Percentiles rank a stretch among this genome's conserved stretches.
phyloP scores from a whole-genome alignment of 2,329 filamentous ascomycete species.

The Fusarium incarnatum region DNA sequence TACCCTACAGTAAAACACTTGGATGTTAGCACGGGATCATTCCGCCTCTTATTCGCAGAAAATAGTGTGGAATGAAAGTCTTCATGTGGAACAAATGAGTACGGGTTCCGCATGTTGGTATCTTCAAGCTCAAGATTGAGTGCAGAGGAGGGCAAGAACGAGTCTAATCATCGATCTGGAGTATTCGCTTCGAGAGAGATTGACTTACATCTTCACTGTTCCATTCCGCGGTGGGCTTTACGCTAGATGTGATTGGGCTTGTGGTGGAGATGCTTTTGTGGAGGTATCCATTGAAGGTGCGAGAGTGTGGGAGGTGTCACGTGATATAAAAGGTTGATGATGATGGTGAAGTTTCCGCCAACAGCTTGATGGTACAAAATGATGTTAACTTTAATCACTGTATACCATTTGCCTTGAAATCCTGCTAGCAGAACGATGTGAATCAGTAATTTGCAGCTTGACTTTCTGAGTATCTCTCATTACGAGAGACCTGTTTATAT shows the following conservation, averaged over 20 bases:
- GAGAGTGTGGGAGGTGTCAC: not conserved
- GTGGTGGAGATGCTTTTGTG: not conserved
- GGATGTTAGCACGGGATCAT: not conserved
- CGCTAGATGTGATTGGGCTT: not conserved
- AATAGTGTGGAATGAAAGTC: not conserved
- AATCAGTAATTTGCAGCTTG: no score
- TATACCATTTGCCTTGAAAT: fast-evolving
- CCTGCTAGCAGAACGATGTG: fast-evolving
- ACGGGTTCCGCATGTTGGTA: not conserved
- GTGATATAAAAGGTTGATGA: not conserved
- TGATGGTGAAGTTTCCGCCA: no score
- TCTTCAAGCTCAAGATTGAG: not conserved
- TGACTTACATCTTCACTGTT: not conserved
- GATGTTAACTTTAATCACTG: no score
- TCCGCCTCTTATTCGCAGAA: not conserved
- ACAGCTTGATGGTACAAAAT: no score
- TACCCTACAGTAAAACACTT: not conserved
- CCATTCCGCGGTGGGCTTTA: not conserved
- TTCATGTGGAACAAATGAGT: not conserved
- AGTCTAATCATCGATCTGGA: not conserved
- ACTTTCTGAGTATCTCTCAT: no score
- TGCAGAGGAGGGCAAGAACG: not conserved
- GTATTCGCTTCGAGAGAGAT: not conserved
- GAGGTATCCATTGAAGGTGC: not conserved
- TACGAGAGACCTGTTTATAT: fast-evolving